phyloP scores from a whole-genome alignment of 2,329 filamentous ascomycete genomes.

The Trichoderma koningiopsis region DNA sequence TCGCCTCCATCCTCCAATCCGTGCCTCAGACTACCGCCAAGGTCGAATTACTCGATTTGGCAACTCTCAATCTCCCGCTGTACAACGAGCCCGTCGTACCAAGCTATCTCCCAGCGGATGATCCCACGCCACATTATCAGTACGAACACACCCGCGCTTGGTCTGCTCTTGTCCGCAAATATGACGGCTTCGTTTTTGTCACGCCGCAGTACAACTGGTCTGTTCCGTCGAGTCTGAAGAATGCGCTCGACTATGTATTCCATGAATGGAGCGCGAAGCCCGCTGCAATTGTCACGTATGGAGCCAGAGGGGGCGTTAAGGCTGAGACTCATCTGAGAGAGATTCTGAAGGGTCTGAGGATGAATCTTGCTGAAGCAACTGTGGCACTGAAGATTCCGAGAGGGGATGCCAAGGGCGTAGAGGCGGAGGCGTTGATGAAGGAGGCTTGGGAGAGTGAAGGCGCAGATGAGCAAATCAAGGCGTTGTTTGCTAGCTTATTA shows the following conservation, averaged over 20 bases:
- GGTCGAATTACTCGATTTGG: conserved; percentile 41
- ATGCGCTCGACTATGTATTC: conserved; percentile 63
- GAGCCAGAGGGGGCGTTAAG: conserved; percentile 45
- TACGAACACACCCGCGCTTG: conserved; percentile 49
- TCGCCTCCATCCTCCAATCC: conserved; percentile 35
- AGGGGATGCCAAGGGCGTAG: background rate
- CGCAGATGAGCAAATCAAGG: background rate
- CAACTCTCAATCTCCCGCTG: conserved; percentile 47
- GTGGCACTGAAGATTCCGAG: background rate
- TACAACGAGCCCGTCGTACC: conserved; percentile 48
- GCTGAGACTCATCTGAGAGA: conserved; percentile 28
- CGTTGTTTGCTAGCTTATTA: background rate
- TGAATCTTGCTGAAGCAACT: conserved; percentile 15
- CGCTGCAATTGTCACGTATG: conserved; percentile 56
- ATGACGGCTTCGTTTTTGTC: conserved; percentile 53
- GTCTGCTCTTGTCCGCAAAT: conserved; percentile 46
- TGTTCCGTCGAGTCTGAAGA: conserved; percentile 58
- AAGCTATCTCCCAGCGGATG: conserved; percentile 39
- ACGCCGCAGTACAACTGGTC: conserved; percentile 61
- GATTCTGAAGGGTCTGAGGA: conserved; percentile 28
- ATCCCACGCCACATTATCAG: conserved; percentile 36
- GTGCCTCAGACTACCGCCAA: background rate
- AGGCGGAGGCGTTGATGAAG: background rate
- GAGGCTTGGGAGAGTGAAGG: background rate
- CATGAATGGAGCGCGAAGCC: conserved; percentile 62